These are phyloP conservation scores for Apiospora sp. DNA, from an alignment of 2,329 filamentous ascomycete genomes.

Conservation along the genomic window DNA sequence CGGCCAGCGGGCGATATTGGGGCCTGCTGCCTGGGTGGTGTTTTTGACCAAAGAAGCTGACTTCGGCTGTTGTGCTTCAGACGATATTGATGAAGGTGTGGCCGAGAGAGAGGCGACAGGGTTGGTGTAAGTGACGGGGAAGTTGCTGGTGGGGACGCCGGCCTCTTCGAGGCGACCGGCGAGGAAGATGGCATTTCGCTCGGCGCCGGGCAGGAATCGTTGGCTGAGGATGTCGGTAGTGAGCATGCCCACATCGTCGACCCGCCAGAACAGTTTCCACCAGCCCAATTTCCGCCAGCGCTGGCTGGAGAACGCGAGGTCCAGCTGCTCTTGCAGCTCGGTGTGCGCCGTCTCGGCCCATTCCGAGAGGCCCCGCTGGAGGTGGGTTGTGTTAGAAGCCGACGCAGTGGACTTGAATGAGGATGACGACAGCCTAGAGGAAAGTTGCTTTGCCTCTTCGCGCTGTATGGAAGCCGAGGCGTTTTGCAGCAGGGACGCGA, in stretches of 20 bases:
- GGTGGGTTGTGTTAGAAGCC: constrained; percentile 47
- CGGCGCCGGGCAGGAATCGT: constrained; percentile 79
- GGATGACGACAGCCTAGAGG: constrained; percentile 40
- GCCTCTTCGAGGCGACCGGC: constrained; percentile 74
- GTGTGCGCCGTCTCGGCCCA: constrained; percentile 86
- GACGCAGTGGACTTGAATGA: constrained; percentile 34
- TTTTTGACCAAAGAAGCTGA: neutral
- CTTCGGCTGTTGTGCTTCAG: neutral
- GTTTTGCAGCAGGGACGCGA: constrained; percentile 70
- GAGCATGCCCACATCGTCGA: constrained; percentile 89
- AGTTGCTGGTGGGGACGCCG: constrained; percentile 35
- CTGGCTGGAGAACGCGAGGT: constrained; percentile 76
- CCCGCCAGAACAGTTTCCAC: constrained; percentile 96
- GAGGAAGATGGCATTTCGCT: constrained; percentile 83
- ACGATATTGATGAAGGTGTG: neutral
- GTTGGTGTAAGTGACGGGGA: constrained; percentile 26
- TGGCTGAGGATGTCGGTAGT: constrained; percentile 79
- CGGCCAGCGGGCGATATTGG: constrained; percentile 66
- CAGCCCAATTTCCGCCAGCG: constrained; percentile 84
- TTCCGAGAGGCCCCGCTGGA: constrained; percentile 67
- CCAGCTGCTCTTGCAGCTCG: constrained; percentile 82
- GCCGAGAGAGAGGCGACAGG: neutral
- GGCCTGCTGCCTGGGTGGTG: neutral
- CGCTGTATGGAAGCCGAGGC: constrained; percentile 58
- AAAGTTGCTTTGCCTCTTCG: constrained; percentile 53